A percentile compares a stretch with the other conserved stretches of the same genome.
These are phyloP conservation scores for Rhynchospora pubera DNA, from an alignment of 176 grass and related monocot genomes.

Conservation along the genomic window DNA sequence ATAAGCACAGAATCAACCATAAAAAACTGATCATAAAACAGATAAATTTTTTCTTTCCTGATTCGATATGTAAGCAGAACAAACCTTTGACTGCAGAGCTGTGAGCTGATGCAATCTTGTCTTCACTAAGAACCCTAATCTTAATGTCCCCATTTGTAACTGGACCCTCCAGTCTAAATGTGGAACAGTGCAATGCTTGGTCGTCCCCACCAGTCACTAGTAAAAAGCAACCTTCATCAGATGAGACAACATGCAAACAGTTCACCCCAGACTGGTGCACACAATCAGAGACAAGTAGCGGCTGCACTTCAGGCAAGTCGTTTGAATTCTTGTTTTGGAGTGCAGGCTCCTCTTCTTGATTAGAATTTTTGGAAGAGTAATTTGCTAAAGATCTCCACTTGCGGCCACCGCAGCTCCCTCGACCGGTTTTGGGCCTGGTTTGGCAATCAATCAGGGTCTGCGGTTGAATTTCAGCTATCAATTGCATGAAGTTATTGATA, in stretches of 20 bases:
- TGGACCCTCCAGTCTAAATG: conserved; percentile 40
- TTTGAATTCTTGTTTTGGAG: conserved; percentile 20
- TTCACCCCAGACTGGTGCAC: conserved; percentile 92
- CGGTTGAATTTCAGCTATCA: conserved; percentile 50
- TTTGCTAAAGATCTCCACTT: conserved; percentile 58
- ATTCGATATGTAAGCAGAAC: neutral
- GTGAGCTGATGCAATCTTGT: conserved; percentile 50
- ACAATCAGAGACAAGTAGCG: conserved; percentile 32
- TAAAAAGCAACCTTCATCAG: conserved; percentile 28
- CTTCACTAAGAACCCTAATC: conserved; percentile 39
- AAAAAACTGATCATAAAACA: too few species aligned
- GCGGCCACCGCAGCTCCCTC: conserved; percentile 78
- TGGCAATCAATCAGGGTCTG: conserved; percentile 60
- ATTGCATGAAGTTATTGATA: conserved; percentile 60
- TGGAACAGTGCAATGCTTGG: conserved; percentile 57
- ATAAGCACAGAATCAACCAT: neutral
- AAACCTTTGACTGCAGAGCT: conserved; percentile 92
- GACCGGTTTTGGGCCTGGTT: conserved; percentile 71
- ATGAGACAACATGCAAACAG: conserved; percentile 49
- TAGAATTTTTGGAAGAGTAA: conserved; percentile 25
- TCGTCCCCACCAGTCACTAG: conserved; percentile 83
- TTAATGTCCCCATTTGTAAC: neutral
- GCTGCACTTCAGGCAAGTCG: conserved; percentile 44
- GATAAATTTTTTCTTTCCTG: neutral
- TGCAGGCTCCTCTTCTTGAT: neutral